Evolutionary conservation across 345 rosid species (phyloP).

Genomic region (Viola odorata): DNA sequence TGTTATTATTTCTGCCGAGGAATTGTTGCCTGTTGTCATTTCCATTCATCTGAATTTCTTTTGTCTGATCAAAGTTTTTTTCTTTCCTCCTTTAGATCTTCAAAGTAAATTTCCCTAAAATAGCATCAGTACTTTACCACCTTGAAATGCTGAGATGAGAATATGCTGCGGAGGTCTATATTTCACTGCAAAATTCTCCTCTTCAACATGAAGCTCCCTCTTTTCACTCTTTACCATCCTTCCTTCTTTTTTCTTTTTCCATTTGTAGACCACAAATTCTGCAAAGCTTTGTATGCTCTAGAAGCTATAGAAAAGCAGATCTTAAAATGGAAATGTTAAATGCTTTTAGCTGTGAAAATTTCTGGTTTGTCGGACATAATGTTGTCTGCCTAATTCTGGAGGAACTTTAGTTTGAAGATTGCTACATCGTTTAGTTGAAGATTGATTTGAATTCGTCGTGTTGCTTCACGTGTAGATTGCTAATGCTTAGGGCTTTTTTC

Average conservation of each 20-base stretch:
- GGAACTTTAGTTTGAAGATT: too few species aligned
- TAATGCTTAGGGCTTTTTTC: too few species aligned
- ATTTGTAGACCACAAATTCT: not conserved
- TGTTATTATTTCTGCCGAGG: too few species aligned
- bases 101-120: too few species aligned
- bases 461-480: too few species aligned
- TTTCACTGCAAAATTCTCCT: constrained; percentile 1
- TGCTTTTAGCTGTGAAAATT: not conserved
- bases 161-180: too few species aligned
- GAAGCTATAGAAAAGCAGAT: constrained; percentile 8
- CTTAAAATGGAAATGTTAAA: not conserved
- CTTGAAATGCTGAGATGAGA: not conserved
- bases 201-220: constrained; percentile 1
- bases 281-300: not conserved
- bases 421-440: too few species aligned
- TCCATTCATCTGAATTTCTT: too few species aligned
- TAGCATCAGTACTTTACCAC: not conserved
- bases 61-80: too few species aligned
- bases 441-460: too few species aligned
- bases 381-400: not conserved
- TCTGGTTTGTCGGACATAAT: not conserved
- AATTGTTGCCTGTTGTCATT: too few species aligned
- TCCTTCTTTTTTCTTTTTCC: not conserved
- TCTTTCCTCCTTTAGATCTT: too few species aligned
- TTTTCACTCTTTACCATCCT: not conserved